These are phyloP conservation scores for Fusarium buxicola DNA, from an alignment of 2,329 filamentous ascomycete genomes.

Conservation along the genomic window DNA sequence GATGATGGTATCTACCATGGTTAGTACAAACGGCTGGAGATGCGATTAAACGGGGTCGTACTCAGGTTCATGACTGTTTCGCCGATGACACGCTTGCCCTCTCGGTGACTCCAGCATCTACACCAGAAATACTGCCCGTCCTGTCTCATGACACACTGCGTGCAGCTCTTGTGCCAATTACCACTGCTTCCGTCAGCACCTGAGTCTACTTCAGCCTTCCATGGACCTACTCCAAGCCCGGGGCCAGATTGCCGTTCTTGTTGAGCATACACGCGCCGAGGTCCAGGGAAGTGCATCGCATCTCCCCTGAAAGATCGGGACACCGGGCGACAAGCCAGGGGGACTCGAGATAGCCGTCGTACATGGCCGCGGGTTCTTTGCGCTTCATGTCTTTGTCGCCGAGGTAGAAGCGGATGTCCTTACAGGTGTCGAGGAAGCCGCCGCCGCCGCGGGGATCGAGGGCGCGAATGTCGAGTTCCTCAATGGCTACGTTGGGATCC, in stretches of 20 bases:
- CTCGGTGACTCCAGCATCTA: slow-evolving; percentile 14
- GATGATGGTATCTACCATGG: slow-evolving; percentile 22
- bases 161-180: slow-evolving; percentile 25
- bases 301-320: slow-evolving; percentile 17
- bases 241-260: slow-evolving; percentile 15
- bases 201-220: no score
- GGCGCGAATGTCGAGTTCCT: not conserved
- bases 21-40: no score
- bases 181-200: slow-evolving; percentile 20
- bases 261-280: slow-evolving; percentile 36
- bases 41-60: not conserved
- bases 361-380: not conserved
- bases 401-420: slow-evolving; percentile 32
- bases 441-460: slow-evolving; percentile 11
- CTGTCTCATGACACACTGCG: slow-evolving; percentile 17
- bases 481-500: no score
- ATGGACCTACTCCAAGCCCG: slow-evolving; percentile 7
- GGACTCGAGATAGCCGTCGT: slow-evolving; percentile 18
- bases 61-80: slow-evolving; percentile 19
- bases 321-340: slow-evolving; percentile 31
- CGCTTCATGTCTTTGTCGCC: slow-evolving; percentile 21
- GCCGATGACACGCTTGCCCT: not conserved
- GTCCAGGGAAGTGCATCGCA: slow-evolving; percentile 28
- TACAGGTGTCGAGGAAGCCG: slow-evolving; percentile 28
- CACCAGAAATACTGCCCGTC: slow-evolving; percentile 11